Conservation (phyloP, 805 yeast species). For the Suhomyces sp. region DNA sequence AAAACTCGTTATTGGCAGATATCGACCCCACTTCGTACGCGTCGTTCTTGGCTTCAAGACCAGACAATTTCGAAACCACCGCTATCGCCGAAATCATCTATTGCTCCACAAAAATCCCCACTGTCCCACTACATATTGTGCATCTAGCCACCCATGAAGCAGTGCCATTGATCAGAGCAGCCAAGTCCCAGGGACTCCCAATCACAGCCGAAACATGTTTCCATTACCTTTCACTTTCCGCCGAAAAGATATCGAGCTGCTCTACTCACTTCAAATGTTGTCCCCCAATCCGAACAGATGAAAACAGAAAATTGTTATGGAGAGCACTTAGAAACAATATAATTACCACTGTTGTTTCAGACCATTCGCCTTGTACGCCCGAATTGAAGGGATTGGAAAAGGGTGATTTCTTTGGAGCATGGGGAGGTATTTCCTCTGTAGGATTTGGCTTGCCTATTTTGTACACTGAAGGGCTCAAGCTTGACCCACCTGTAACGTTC, state of each 20-base stretch:
- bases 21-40: conserved; percentile 65
- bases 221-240: conserved; percentile 77
- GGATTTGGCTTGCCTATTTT: conserved; percentile 85
- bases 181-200: conserved; percentile 57
- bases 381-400: conserved; percentile 74
- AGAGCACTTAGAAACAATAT: conserved; percentile 62
- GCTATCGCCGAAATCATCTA: conserved; percentile 73
- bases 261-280: conserved; percentile 89
- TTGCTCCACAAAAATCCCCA: conserved; percentile 56
- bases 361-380: conserved; percentile 95
- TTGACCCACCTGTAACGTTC: conserved; percentile 50
- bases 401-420: conserved; percentile 88
- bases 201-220: conserved; percentile 91
- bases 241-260: conserved; percentile 74
- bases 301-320: conserved; percentile 75
- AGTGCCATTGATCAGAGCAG: conserved; percentile 65
- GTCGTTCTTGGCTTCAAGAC: conserved; percentile 79
- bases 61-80: conserved; percentile 81
- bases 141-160: conserved; percentile 88
- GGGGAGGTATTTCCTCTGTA: conserved; percentile 96
- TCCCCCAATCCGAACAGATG: conserved; percentile 84
- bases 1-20: conserved; percentile 38
- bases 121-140: conserved; percentile 78
- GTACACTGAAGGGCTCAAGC: conserved; percentile 66
- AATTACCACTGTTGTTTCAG: conserved; percentile 85